Percentiles rank a stretch among this genome's conserved stretches.
These are phyloP conservation scores for Torulaspora globosa DNA, from an alignment of 1,139 yeast genomes.

Conservation along the genomic window DNA sequence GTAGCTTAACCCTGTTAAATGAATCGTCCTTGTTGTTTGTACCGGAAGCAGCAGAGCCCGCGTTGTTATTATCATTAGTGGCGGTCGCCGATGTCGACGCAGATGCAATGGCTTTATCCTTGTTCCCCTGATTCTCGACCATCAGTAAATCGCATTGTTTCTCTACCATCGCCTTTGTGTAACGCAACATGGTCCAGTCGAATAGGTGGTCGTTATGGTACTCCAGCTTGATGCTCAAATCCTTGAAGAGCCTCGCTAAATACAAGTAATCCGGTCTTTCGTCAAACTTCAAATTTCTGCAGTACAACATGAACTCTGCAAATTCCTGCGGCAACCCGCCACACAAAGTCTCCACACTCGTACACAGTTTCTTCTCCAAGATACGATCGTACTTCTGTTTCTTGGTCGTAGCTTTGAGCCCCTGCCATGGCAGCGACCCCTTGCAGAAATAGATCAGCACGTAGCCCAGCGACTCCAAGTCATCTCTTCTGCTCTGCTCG, in stretches of 20 bases:
- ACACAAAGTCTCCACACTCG: constrained; percentile 83
- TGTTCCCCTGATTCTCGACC: constrained; percentile 15
- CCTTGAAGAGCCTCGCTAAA: constrained; percentile 84
- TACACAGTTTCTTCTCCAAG: constrained; percentile 93
- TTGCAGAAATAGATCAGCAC: constrained; percentile 92
- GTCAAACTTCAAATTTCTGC: constrained; percentile 86
- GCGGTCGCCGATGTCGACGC: constrained; percentile 14
- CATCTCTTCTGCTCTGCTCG: constrained; percentile 95
- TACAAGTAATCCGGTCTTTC: constrained; percentile 94
- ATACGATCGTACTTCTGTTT: constrained; percentile 95
- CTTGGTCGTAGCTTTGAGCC: constrained; percentile 93
- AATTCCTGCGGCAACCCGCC: constrained; percentile 91
- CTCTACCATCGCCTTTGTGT: constrained; percentile 50
- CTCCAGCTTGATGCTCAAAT: constrained; percentile 80
- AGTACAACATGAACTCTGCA: constrained; percentile 80
- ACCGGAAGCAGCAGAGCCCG: constrained; percentile 16
- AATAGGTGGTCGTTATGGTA: constrained; percentile 91
- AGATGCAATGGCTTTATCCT: constrained; percentile 19
- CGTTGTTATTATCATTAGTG: constrained; percentile 25
- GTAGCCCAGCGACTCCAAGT: constrained; percentile 90
- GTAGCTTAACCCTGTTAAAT: constrained; percentile 33
- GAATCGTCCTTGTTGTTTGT: constrained; percentile 30
- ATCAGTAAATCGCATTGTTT: constrained; percentile 31
- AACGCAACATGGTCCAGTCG: constrained; percentile 95
- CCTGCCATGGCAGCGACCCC: constrained; percentile 98